Conservation (phyloP, 768 basidiomycete genomes). For the Mycena sanguinolenta region DNA sequence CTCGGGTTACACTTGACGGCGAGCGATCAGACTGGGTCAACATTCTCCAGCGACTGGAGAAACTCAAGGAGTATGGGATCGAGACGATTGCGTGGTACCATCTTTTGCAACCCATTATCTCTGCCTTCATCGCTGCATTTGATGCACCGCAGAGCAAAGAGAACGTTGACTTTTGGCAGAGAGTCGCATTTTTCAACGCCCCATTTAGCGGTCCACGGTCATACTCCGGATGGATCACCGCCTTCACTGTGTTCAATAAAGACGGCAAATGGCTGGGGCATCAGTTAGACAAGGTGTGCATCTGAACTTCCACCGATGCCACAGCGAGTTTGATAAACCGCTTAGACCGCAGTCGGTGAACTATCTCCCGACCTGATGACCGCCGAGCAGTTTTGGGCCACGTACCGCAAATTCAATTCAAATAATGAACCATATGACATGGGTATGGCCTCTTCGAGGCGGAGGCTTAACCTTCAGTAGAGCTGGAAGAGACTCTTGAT, state of each 20-base stretch:
- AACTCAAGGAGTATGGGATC: slow-evolving; percentile 38
- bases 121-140: neutral
- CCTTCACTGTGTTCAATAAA: neutral
- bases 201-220: neutral
- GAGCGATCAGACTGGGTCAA: slow-evolving; percentile 39
- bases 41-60: slow-evolving; percentile 39
- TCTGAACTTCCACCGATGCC: neutral
- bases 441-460: slow-evolving; percentile 1
- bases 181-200: neutral
- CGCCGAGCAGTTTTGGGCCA: slow-evolving; percentile 20
- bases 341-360: neutral
- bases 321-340: too few species aligned
- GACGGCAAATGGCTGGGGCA: neutral
- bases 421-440: slow-evolving; percentile 5
- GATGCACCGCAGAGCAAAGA: neutral
- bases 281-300: neutral
- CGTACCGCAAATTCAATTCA: neutral
- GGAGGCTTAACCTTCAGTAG: too few species aligned
- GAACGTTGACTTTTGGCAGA: neutral
- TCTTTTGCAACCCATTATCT: slow-evolving; percentile 38
- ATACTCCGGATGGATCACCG: slow-evolving; percentile 5
- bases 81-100: slow-evolving; percentile 31
- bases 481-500: too few species aligned
- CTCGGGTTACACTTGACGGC: slow-evolving; percentile 39
- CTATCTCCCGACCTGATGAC: slow-evolving; percentile 1